These are phyloP conservation scores for Endocarpon pusillum DNA, from an alignment of 495 filamentous ascomycete genomes.

Conservation along the genomic window DNA sequence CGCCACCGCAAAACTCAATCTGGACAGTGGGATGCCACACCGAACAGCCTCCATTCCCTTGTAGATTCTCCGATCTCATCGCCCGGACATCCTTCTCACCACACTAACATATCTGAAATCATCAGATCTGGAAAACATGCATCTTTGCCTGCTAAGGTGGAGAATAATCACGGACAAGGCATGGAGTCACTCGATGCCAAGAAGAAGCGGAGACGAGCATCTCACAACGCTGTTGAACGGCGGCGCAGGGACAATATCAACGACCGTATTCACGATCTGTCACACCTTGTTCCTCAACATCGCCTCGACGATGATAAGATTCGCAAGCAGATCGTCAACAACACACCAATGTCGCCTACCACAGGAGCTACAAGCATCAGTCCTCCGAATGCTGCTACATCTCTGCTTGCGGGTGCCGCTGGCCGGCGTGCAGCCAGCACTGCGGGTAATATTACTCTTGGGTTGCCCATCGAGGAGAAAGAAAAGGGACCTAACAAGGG, in stretches of 20 bases:
- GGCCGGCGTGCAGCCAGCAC: conserved; percentile 56
- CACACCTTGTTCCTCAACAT: conserved; percentile 80
- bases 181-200: conserved; percentile 82
- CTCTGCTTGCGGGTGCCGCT: conserved; percentile 66
- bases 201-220: conserved; percentile 73
- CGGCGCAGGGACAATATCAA: conserved; percentile 96
- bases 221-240: conserved; percentile 91
- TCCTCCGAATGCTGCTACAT: conserved; percentile 62
- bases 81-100: conserved; percentile 36
- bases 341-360: conserved; percentile 68
- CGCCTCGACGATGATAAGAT: conserved; percentile 94
- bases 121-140: conserved; percentile 52
- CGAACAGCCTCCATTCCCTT: conserved; percentile 61
- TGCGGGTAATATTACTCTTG: conserved; percentile 76
- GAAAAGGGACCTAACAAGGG: conserved; percentile 98
- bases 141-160: conserved; percentile 53
- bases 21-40: conserved; percentile 66
- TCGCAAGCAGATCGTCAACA: conserved; percentile 82
- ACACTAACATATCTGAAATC: conserved; percentile 51
- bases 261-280: conserved; percentile 90
- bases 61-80: conserved; percentile 69
- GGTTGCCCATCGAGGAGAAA: conserved; percentile 85
- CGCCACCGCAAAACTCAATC: conserved; percentile 70
- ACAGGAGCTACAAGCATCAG: conserved; percentile 43
- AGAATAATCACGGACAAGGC: conserved; percentile 30